phyloP scores from a whole-genome alignment of 805 yeast genomes.

The Tetrapisispora nanseiensis region DNA sequence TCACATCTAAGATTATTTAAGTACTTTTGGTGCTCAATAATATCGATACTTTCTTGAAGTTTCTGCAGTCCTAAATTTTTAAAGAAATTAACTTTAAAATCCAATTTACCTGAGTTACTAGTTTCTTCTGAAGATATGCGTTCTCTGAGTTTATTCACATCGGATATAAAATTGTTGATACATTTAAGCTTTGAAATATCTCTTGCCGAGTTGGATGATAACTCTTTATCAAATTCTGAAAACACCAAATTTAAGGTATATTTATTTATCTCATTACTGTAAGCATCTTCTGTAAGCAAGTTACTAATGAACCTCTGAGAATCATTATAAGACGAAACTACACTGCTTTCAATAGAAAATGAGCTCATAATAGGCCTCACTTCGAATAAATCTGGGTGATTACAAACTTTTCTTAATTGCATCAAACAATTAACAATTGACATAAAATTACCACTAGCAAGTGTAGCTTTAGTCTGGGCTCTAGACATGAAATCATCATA shows the following conservation, averaged over 20 bases:
- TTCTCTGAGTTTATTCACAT: constrained; percentile 35
- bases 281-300: constrained; percentile 6
- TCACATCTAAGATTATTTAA: constrained; percentile 58
- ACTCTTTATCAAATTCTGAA: constrained; percentile 33
- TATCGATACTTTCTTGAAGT: constrained; percentile 42
- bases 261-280: constrained; percentile 33
- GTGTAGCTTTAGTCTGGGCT: constrained; percentile 87
- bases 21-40: constrained; percentile 47
- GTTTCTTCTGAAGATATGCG: constrained; percentile 7
- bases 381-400: constrained; percentile 93
- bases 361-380: constrained; percentile 92
- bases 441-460: constrained; percentile 88
- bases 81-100: constrained; percentile 49
- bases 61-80: constrained; percentile 43
- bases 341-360: constrained; percentile 61
- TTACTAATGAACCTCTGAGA: constrained; percentile 35
- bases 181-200: constrained; percentile 40
- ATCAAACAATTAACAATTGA: constrained; percentile 93
- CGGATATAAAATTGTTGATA: constrained; percentile 35
- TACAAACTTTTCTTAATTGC: constrained; percentile 95
- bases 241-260: constrained; percentile 53
- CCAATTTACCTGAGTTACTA: constrained; percentile 11
- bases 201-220: constrained; percentile 39
- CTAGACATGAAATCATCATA: constrained; percentile 97
- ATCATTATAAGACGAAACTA: constrained; percentile 38